Evolutionary conservation across 2,329 filamentous ascomycete genomes (phyloP), one percentile per base, ranked within the genome.

Genomic region (Kalmusia sp.): DNA sequence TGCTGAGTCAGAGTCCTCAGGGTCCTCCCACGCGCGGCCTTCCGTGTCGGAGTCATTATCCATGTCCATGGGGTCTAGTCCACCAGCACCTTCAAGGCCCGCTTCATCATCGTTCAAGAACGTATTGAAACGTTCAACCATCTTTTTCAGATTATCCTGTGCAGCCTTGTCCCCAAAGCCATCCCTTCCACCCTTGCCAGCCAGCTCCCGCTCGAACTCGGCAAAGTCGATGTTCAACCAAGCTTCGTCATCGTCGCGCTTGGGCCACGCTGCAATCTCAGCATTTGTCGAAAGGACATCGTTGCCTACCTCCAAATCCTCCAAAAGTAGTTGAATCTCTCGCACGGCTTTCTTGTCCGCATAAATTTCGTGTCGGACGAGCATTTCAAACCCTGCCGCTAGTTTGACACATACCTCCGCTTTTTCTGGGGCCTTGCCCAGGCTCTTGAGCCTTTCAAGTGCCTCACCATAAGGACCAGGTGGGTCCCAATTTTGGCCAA

Each of bases 171-270:
- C 87, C 1, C 88, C 89, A 67, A 91, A 80, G 0, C 73, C 76
- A 3, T 59, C 55, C 3, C 56, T 59, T 9, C 65, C 67, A 6
- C 66, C 69, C 45, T 71, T 73, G 56, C 84, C 84, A 49, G 80
- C 79, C 2, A 99, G 77, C 70, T 97, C 92, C 24, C 83, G 82
- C 65, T 97, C 93, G 51, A 99, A 92, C 57, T 97, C 92, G 15
- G 89, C 84, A 62, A 92, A 97, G 68, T 93, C 87, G 52, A 99
- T 96, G 63, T 98, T 88, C 59, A 99, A 80, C 95, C 95, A 99
- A 19, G 84, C 82, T 64, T 98, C 95, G 63, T 92, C 86, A 55
- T 98, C 93, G 44, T 93, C 85, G n/a, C 78, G 81, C 25, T 79
- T 75, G 2, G 82, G 79, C 93, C 95, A 98, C 2, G 70, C 64